A percentile compares a stretch with the other conserved stretches of the same genome.
phyloP scores from a whole-genome alignment of 208 protist species.

The Naegleria gruberi region DNA sequence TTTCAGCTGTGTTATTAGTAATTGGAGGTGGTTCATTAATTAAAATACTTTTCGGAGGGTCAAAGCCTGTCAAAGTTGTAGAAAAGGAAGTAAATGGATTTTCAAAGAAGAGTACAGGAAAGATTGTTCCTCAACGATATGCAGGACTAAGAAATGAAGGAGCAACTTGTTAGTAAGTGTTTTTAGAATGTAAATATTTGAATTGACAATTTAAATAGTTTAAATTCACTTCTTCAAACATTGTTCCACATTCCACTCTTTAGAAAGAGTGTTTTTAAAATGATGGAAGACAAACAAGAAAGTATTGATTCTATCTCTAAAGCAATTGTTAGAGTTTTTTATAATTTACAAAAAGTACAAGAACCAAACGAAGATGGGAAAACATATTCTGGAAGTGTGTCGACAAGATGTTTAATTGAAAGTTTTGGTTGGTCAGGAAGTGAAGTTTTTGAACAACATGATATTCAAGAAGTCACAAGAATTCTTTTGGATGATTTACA shows the following conservation, averaged over 20 bases:
- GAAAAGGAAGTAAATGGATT: background rate
- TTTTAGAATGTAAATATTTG: background rate
- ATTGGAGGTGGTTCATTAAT: background rate
- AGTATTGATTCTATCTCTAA: slow-evolving; percentile 43
- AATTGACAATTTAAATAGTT: background rate
- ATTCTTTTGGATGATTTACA: slow-evolving; percentile 69
- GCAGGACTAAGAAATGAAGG: background rate
- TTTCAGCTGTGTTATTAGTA: background rate
- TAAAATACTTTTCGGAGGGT: background rate
- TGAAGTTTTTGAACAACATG: slow-evolving; percentile 75
- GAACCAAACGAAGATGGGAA: background rate
- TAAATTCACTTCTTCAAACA: slow-evolving; percentile 48
- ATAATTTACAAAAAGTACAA: slow-evolving; percentile 58
- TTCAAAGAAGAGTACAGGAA: background rate
- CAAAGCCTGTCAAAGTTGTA: background rate
- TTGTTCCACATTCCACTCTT: slow-evolving; percentile 56
- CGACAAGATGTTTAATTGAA: slow-evolving; percentile 61
- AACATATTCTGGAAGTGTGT: slow-evolving; percentile 28
- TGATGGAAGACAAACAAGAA: slow-evolving; percentile 36
- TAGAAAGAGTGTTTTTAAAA: slow-evolving; percentile 35
- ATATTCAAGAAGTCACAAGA: slow-evolving; percentile 74
- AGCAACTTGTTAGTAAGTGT: background rate
- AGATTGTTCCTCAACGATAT: background rate
- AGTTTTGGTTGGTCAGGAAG: slow-evolving; percentile 72
- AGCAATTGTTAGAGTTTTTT: slow-evolving; percentile 69